Percentiles rank a stretch among this genome's conserved stretches.
Evolutionary conservation across 1,139 yeast species (phyloP).

Genomic region (Pichia sp.): DNA sequence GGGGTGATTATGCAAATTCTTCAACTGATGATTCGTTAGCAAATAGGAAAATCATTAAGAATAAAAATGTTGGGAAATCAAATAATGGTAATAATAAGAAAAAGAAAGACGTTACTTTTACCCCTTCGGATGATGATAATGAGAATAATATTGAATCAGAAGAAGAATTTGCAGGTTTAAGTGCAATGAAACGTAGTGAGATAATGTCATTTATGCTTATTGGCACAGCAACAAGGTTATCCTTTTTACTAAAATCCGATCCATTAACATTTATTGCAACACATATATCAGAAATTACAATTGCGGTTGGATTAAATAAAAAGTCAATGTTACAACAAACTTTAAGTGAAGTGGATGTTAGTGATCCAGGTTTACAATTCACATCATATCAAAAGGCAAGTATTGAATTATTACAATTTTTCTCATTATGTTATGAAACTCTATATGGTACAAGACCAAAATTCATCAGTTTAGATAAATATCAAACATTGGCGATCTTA

Average conservation of each 20-base stretch:
- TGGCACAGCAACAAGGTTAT: conserved; percentile 79
- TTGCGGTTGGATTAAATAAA: conserved; percentile 65
- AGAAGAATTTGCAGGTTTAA: conserved; percentile 62
- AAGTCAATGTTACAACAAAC: conserved; percentile 65
- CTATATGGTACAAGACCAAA: conserved; percentile 63
- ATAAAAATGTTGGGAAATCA: conserved; percentile 12
- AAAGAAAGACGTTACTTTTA: not conserved
- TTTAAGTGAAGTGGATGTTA: conserved; percentile 54
- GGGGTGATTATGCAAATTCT: conserved; percentile 78
- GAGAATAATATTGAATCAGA: conserved; percentile 24
- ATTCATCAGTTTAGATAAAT: conserved; percentile 46
- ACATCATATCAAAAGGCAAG: conserved; percentile 69
- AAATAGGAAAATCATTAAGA: conserved; percentile 7
- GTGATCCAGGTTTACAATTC: conserved; percentile 35
- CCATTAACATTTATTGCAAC: conserved; percentile 75
- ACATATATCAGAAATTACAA: conserved; percentile 73
- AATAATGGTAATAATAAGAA: not conserved
- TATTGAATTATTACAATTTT: conserved; percentile 69
- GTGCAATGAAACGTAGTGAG: conserved; percentile 81
- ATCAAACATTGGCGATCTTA: conserved; percentile 65
- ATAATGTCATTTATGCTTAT: conserved; percentile 92
- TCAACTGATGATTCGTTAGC: conserved; percentile 29
- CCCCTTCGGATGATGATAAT: not conserved
- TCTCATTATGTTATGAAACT: conserved; percentile 78
- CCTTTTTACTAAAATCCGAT: conserved; percentile 77